Percentiles rank a stretch among this genome's conserved stretches.
Conservation (phyloP, 2,329 filamentous ascomycete genomes). For the Pseudocercospora fijiensis region DNA sequence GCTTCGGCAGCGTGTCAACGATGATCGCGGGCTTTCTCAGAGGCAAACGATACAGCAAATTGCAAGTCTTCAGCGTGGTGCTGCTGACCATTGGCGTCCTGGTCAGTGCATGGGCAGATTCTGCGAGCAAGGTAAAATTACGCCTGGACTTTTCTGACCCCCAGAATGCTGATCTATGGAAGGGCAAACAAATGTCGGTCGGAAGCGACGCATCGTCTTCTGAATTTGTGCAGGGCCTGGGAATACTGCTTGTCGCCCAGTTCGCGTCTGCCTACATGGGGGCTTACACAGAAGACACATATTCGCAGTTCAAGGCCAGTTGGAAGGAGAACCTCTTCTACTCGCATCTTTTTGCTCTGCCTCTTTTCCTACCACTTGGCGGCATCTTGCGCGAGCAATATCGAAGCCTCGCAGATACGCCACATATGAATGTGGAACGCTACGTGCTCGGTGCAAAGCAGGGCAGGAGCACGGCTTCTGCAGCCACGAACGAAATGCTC, state of each 20-base stretch:
- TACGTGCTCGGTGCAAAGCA: conserved; percentile 10
- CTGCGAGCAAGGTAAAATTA: conserved; percentile 68
- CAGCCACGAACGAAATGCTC: conserved; percentile 13
- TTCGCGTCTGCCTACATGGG: conserved; percentile 83
- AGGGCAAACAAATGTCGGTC: conserved; percentile 47
- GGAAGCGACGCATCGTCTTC: conserved; percentile 43
- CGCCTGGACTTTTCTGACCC: background rate
- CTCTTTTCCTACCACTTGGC: conserved; percentile 72
- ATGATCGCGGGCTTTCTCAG: conserved; percentile 86
- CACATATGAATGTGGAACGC: conserved; percentile 39
- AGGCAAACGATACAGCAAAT: conserved; percentile 77
- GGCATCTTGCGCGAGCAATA: conserved; percentile 66
- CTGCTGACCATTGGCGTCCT: conserved; percentile 84
- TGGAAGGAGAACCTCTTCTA: conserved; percentile 98
- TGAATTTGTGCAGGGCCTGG: conserved; percentile 67
- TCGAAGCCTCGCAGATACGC: conserved; percentile 59
- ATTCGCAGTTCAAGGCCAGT: conserved; percentile 78
- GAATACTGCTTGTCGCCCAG: conserved; percentile 83
- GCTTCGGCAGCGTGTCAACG: conserved; percentile 92
- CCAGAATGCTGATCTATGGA: conserved; percentile 13
- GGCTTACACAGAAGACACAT: conserved; percentile 88
- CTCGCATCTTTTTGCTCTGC: conserved; percentile 72
- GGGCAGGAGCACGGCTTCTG: conserved; percentile 7
- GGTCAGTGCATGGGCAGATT: conserved; percentile 85
- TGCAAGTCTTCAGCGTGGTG: conserved; percentile 78